Base-by-base conservation (phyloP, 805 yeast species). In the Pichia insulana region DNA sequence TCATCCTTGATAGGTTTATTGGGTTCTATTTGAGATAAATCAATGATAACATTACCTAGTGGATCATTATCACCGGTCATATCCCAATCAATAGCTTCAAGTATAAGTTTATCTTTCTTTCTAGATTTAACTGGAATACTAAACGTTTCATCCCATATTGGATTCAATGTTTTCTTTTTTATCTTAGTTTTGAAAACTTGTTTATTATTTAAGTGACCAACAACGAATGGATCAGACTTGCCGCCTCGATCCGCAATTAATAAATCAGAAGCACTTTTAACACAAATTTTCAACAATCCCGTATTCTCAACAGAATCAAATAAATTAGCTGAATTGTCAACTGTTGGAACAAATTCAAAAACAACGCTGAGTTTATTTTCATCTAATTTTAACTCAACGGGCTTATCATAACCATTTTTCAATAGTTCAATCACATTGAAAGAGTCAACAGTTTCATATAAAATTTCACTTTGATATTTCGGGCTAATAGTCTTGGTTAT, bases 71-170 rank as follows among this genome's bases (percentile, higher is more conserved):
- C 74, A 48, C 85, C 89, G 19, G 88, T 73, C 56, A 81, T 69
- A 61, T 84, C 92, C 90, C 90, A 84, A 59, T 84, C 92, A 53
- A 63, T 74, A 15, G 80, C 76, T 36, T 70, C 71, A 19, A 80
- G 50, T 28, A 59, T 47, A 25, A 82, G 57, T 15, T 63, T 52
- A 20, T 73, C 65, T 55, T 83, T 71, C 2, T 78, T 64, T 59
- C 86, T 74, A 0, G 92, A 81, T 30, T 74, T 69, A 44, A 83
- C 59, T 4, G 83, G 79, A 50, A 86, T 61, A 4, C 68, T 69
- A 19, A 74, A 65, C 7, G 65, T 59, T 52, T 85, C 92, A 57
- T 85, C 80, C 89, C 92, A 88, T 10, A 69, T 71, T 15, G 95
- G 95, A 43, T 76, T 68, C 50, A 83, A 65, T 0, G 84, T 76